phyloP scores from a whole-genome alignment of 805 yeast genomes.

The Saccharomycopsis sp. region DNA sequence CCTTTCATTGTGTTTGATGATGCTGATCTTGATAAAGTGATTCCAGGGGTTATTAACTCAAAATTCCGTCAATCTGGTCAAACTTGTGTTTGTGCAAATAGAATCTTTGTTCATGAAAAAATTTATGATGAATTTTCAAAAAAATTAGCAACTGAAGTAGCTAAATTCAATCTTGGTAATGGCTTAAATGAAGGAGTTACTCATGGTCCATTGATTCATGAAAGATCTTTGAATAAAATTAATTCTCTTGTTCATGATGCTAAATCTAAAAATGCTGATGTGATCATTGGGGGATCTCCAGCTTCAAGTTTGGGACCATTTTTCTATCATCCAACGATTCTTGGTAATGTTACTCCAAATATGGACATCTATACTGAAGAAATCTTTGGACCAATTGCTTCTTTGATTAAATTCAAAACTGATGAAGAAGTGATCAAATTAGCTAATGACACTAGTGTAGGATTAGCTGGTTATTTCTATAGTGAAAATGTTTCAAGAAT shows the following conservation, averaged over 20 bases:
- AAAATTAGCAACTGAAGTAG: slow-evolving; percentile 37
- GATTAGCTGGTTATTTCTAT: slow-evolving; percentile 70
- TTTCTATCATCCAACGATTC: slow-evolving; percentile 60
- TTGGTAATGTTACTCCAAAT: slow-evolving; percentile 45
- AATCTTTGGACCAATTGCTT: slow-evolving; percentile 76
- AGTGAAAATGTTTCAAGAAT: slow-evolving; percentile 44
- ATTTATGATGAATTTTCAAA: slow-evolving; percentile 53
- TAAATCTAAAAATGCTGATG: slow-evolving; percentile 48
- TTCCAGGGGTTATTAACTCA: slow-evolving; percentile 52
- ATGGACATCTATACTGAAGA: slow-evolving; percentile 59
- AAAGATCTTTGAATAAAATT: slow-evolving; percentile 52
- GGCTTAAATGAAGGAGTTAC: slow-evolving; percentile 50
- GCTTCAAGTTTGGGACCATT: slow-evolving; percentile 47
- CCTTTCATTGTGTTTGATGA: slow-evolving; percentile 70
- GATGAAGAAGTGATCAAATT: slow-evolving; percentile 50
- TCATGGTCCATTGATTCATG: slow-evolving; percentile 70
- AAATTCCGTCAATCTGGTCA: slow-evolving; percentile 75
- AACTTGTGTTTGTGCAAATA: slow-evolving; percentile 73
- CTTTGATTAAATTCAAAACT: slow-evolving; percentile 51
- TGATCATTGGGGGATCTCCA: slow-evolving; percentile 49
- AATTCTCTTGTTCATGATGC: slow-evolving; percentile 58
- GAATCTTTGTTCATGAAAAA: slow-evolving; percentile 53
- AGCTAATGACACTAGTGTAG: slow-evolving; percentile 63
- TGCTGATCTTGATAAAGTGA: slow-evolving; percentile 57
- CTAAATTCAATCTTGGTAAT: slow-evolving; percentile 44